Conservation (phyloP, 2,329 filamentous ascomycete genomes). For the Ophiostoma fasciatum region DNA sequence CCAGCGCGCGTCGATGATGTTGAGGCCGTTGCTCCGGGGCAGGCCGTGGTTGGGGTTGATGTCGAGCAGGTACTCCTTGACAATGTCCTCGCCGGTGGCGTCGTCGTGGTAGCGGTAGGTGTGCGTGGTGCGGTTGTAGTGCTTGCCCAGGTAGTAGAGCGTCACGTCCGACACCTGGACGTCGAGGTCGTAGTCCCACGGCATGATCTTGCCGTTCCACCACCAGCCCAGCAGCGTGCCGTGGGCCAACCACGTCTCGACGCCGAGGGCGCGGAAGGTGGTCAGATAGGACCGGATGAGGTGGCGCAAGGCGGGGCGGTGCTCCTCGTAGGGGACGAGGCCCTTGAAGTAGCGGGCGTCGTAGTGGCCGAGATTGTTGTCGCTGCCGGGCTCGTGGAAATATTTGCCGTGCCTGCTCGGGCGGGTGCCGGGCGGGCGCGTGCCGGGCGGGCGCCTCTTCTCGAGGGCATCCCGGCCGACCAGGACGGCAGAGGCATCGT, state of each 20-base stretch:
- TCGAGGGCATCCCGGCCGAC: neutral
- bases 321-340: slow-evolving; percentile 49
- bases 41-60: slow-evolving; percentile 57
- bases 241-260: slow-evolving; percentile 80
- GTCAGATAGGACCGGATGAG: slow-evolving; percentile 62
- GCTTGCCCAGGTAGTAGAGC: slow-evolving; percentile 46
- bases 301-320: slow-evolving; percentile 49
- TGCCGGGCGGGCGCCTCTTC: slow-evolving; percentile 4
- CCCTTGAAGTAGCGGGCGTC: slow-evolving; percentile 54
- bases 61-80: slow-evolving; percentile 53
- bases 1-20: slow-evolving; percentile 76
- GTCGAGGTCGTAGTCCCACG: slow-evolving; percentile 77
- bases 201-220: slow-evolving; percentile 69
- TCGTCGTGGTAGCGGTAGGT: slow-evolving; percentile 33
- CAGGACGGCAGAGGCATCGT: neutral
- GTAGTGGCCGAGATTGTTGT: slow-evolving; percentile 53
- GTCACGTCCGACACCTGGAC: slow-evolving; percentile 60
- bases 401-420: slow-evolving; percentile 32
- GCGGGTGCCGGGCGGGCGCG: no score
- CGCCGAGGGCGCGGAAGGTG: slow-evolving; percentile 44
- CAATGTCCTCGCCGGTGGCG: slow-evolving; percentile 24
- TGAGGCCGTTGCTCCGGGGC: slow-evolving; percentile 50
- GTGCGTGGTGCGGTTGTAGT: slow-evolving; percentile 55
- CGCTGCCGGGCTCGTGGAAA: slow-evolving; percentile 49
- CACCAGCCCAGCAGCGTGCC: slow-evolving; percentile 77